phyloP scores from a whole-genome alignment of 2,329 filamentous ascomycete species.

The Botryotinia calthae region DNA sequence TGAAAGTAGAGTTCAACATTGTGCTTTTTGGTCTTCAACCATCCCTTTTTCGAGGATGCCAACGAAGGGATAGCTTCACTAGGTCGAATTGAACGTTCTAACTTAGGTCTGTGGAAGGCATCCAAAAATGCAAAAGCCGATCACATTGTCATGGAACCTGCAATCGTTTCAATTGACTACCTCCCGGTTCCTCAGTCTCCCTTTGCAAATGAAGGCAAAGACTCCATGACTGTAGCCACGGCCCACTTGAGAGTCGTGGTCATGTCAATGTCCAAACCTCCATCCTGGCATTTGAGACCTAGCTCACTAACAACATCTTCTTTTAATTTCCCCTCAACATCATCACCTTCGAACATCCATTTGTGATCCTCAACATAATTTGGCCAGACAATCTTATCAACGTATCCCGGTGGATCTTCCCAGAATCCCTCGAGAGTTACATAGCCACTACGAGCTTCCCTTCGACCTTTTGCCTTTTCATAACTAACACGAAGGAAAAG shows the following conservation, averaged over 20 bases:
- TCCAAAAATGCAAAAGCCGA: no score
- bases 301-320: conserved; percentile 45
- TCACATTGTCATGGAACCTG: neutral
- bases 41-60: neutral
- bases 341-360: conserved; percentile 71
- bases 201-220: conserved; percentile 30
- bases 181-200: neutral
- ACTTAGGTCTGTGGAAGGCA: neutral
- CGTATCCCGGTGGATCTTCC: conserved; percentile 90
- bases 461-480: conserved; percentile 58
- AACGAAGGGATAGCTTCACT: no score
- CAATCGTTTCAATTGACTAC: neutral
- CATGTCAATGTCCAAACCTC: conserved; percentile 56
- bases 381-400: conserved; percentile 93
- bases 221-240: conserved; percentile 57
- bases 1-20: no score
- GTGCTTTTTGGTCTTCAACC: neutral
- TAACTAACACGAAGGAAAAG: conserved; percentile 74
- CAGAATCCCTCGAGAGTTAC: conserved; percentile 88
- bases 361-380: conserved; percentile 81
- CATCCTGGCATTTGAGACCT: conserved; percentile 50
- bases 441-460: conserved; percentile 71
- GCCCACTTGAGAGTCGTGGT: conserved; percentile 64
- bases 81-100: neutral
- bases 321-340: conserved; percentile 58